These are phyloP conservation scores for Xylaria sp. DNA, from an alignment of 2,329 filamentous ascomycete genomes.

Conservation along the genomic window DNA sequence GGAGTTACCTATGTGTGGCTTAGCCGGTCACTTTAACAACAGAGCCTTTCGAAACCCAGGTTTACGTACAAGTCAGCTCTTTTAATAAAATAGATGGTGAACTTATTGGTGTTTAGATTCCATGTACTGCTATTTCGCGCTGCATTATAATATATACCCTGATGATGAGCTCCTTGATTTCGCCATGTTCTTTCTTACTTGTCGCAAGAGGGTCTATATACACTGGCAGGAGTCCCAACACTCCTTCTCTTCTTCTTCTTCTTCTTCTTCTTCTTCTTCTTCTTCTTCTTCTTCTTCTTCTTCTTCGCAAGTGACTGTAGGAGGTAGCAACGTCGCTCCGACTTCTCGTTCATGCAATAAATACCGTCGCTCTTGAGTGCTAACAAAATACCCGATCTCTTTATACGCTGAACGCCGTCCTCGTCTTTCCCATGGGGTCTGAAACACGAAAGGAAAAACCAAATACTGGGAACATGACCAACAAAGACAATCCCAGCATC, in stretches of 20 bases:
- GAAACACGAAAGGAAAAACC: slow-evolving; percentile 19
- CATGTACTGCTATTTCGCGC: slow-evolving; percentile 25
- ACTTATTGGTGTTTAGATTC: slow-evolving; percentile 13
- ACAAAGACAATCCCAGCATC: slow-evolving; percentile 13
- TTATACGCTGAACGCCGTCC: slow-evolving; percentile 38
- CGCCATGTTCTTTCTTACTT: slow-evolving; percentile 17
- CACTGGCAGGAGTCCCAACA: slow-evolving; percentile 21
- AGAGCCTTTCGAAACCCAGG: too few species aligned
- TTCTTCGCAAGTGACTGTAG: slow-evolving; percentile 19
- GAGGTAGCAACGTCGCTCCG: slow-evolving; percentile 22
- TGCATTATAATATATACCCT: slow-evolving; percentile 37
- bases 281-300: too few species aligned
- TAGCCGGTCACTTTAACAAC: neutral
- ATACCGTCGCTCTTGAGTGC: slow-evolving; percentile 28
- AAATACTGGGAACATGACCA: neutral
- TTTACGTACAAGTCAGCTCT: neutral
- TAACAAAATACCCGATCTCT: slow-evolving; percentile 24
- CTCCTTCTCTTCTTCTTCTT: neutral
- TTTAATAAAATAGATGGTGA: too few species aligned
- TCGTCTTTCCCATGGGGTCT: slow-evolving; percentile 27
- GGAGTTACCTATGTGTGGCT: slow-evolving; percentile 16
- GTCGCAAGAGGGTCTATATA: slow-evolving; percentile 33
- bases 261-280: neutral
- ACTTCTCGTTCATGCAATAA: slow-evolving; percentile 32
- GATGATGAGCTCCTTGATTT: slow-evolving; percentile 15